Evolutionary conservation across 108 stramenopile species (phyloP), one percentile per base, ranked within the genome.

Genomic region (Aurantiochytrium sp.): DNA sequence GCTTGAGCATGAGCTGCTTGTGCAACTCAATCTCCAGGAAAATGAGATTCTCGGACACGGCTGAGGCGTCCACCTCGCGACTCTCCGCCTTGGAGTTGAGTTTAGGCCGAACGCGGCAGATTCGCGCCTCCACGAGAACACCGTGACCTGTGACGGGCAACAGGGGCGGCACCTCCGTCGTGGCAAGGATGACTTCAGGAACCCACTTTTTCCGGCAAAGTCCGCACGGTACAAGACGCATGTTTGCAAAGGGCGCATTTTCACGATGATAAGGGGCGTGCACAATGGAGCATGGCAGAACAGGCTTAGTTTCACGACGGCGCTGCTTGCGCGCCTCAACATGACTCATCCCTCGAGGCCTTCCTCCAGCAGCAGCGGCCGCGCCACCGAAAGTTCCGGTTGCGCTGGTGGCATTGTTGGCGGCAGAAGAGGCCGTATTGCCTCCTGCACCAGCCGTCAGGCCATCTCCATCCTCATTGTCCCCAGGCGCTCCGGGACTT

Each of bases 251-350:
- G 5, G 98, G 98, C 35, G 98, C 98, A 58, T 93, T 89, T 21
- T 96, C 90, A 90, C 97, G 97, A 53, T 97, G 97, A 91, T 98
- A 99, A 0, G 99, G 97, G 18, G 98, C 97, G 93, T 99, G 99
- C 89, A 96, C 96, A 88, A 94, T 97, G 49, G 95, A 95, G 89
- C 97, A 97, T 43, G 97, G 72, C 2, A 35, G 35, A 45, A 35
- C 51, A 2, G 76, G 97, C 89, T 94, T 95, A 16, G 96, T 95
- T 12, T 93, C 88, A 4, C 95, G 88, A 21, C 93, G 93, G 6
- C 94, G 90, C 25, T 95, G 90, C 64, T 95, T 73, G 19, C n/a
- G 60, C 57, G 64, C 88, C 29, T 59, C 57, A 5, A 42, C 12
- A 60, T 83, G 12, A 12, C 47, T 69, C 42, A 6, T 16, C 12